phyloP scores from a whole-genome alignment of 202 grass and related monocot species.

The Elaeis oleifera region DNA sequence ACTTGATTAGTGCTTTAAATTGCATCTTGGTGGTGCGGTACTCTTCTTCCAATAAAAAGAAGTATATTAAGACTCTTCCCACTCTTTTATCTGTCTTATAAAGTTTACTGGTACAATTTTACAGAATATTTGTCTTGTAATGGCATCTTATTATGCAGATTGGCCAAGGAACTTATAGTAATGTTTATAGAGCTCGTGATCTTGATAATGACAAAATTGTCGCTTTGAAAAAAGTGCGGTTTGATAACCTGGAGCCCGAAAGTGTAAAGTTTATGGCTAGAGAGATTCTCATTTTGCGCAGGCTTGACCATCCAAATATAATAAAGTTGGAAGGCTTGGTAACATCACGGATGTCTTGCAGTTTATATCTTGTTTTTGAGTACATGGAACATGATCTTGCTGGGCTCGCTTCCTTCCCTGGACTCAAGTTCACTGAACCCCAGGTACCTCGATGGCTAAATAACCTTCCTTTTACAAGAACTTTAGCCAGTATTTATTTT shows the following conservation, averaged over 20 bases:
- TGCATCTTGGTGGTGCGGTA: too few relatives aligned
- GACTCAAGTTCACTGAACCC: conserved; percentile 73
- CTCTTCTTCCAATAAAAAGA: too few relatives aligned
- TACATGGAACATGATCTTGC: conserved; percentile 98
- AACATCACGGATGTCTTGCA: conserved; percentile 98
- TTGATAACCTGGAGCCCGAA: conserved; percentile 97
- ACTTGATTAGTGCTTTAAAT: too few relatives aligned
- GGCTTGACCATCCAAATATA: conserved; percentile 97
- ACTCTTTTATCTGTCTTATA: too few relatives aligned
- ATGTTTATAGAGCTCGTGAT: conserved; percentile 87
- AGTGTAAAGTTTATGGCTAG: conserved; percentile 98
- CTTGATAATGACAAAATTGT: conserved; percentile 87
- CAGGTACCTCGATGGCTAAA: conserved; percentile 44
- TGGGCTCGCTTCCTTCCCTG: conserved; percentile 91
- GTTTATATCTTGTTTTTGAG: conserved; percentile 99
- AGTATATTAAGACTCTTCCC: too few relatives aligned
- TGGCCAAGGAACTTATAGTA: conserved; percentile 98
- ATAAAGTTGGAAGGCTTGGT: conserved; percentile 96
- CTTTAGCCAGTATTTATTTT: neutral
- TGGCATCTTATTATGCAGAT: conserved; percentile 42
- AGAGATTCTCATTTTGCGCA: conserved; percentile 91
- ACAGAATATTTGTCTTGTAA: neutral
- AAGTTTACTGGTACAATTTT: neutral
- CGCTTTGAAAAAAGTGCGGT: conserved; percentile 95
- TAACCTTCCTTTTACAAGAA: too few relatives aligned